These are phyloP conservation scores for Blastomyces emzantsi DNA, from an alignment of 2,329 filamentous ascomycete genomes.

Conservation along the genomic window DNA sequence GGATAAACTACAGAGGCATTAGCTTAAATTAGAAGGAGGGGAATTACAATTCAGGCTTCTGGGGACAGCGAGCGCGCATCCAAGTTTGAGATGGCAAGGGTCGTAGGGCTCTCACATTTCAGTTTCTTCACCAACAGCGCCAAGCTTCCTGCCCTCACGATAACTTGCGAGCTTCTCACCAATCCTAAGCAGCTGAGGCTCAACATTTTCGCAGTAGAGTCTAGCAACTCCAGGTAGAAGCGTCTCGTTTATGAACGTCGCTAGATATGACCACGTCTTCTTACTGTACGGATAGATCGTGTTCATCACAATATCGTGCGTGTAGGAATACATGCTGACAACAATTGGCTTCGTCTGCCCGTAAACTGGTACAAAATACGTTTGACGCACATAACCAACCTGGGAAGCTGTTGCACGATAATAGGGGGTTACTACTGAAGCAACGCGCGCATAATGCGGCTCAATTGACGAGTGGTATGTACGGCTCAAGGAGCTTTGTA, in stretches of 20 bases:
- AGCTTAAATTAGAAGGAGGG: neutral
- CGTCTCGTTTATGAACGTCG: conserved; percentile 62
- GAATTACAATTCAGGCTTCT: neutral
- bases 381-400: conserved; percentile 59
- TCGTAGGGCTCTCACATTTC: conserved; percentile 34
- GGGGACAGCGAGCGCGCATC: neutral
- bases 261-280: conserved; percentile 60
- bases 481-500: conserved; percentile 51
- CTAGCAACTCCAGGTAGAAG: conserved; percentile 74
- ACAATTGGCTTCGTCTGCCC: conserved; percentile 64
- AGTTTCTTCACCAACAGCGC: conserved; percentile 49
- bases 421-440: conserved; percentile 58
- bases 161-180: conserved; percentile 70
- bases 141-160: conserved; percentile 52
- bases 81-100: neutral
- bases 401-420: conserved; percentile 57
- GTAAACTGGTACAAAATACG: conserved; percentile 67
- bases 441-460: conserved; percentile 60
- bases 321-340: conserved; percentile 56
- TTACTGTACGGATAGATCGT: conserved; percentile 64
- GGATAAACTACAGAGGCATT: conserved; percentile 8
- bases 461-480: conserved; percentile 64
- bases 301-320: conserved; percentile 57
- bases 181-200: conserved; percentile 89
- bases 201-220: conserved; percentile 83